These are phyloP conservation scores for Austroboletus festivus DNA, from an alignment of 768 basidiomycete genomes.

Conservation along the genomic window DNA sequence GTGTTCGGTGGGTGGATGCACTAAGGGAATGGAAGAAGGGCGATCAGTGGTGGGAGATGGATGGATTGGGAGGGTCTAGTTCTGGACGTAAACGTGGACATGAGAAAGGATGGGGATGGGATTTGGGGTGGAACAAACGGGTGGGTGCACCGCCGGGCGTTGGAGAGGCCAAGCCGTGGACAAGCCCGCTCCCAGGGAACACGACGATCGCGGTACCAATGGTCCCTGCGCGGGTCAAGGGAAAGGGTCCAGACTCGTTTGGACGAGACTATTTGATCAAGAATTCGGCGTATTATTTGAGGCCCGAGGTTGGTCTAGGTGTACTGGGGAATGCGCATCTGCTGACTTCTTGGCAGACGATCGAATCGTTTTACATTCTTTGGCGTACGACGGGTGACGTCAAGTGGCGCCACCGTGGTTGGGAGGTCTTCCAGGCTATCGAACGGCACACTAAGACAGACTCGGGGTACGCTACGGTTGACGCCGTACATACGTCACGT, in stretches of 20 bases:
- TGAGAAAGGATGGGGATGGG: not conserved
- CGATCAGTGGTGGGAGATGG: not conserved
- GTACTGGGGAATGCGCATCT: not conserved
- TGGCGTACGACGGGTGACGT: slow-evolving; percentile 67
- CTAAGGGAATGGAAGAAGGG: slow-evolving; percentile 44
- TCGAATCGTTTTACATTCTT: slow-evolving; percentile 70
- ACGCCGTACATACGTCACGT: slow-evolving; percentile 41
- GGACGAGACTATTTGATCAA: slow-evolving; percentile 53
- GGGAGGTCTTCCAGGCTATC: slow-evolving; percentile 67
- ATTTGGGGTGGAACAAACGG: slow-evolving; percentile 25
- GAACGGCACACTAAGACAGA: slow-evolving; percentile 54
- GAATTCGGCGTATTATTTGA: slow-evolving; percentile 49
- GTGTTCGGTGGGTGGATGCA: slow-evolving; percentile 25
- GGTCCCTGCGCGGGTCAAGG: not conserved
- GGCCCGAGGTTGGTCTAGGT: slow-evolving; percentile 61
- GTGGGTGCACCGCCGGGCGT: slow-evolving; percentile 51
- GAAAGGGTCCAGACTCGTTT: not conserved
- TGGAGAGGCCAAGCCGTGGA: slow-evolving; percentile 31
- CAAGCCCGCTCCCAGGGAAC: slow-evolving; percentile 2
- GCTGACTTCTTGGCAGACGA: slow-evolving; percentile 44
- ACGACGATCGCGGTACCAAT: slow-evolving; percentile 1
- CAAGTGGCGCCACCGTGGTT: slow-evolving; percentile 69
- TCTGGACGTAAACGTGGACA: too few relatives aligned
- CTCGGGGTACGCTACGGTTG: slow-evolving; percentile 59
- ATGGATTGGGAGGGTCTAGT: slow-evolving; percentile 5